A percentile compares a stretch with the other conserved stretches of the same genome.
Evolutionary conservation across 495 filamentous ascomycete genomes (phyloP).

Genomic region (Penicillium maclennaniae): DNA sequence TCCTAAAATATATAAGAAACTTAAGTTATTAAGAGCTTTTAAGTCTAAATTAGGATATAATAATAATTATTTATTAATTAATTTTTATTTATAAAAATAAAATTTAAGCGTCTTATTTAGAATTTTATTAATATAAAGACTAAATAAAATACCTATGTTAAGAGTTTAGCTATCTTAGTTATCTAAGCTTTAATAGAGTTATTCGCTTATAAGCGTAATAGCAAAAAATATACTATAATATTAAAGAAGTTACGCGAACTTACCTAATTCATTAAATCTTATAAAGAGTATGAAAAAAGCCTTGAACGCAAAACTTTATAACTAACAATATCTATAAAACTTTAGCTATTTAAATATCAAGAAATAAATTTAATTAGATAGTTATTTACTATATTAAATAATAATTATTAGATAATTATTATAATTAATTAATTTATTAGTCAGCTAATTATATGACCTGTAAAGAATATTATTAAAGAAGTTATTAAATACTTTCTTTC

Average conservation of each 20-base stretch:
- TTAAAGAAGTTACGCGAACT: not conserved
- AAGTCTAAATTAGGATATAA: not conserved
- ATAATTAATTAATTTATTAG: no score
- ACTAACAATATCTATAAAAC: no score
- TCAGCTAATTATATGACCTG: no score
- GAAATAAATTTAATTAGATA: no score
- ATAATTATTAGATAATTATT: no score
- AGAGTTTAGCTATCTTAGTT: slow-evolving; percentile 1
- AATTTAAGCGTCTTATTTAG: not conserved
- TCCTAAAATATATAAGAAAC: not conserved
- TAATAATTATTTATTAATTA: not conserved
- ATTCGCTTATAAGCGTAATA: not conserved
- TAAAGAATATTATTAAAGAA: no score
- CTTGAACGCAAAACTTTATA: not conserved
- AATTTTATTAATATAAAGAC: not conserved
- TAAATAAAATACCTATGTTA: not conserved
- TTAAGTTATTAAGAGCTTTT: not conserved
- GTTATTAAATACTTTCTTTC: no score
- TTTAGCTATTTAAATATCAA: no score
- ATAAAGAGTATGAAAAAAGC: not conserved
- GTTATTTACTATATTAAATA: no score
- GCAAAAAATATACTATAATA: not conserved
- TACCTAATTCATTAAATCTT: slow-evolving; percentile 2
- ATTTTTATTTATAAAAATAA: slow-evolving; percentile 1
- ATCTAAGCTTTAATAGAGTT: not conserved